A percentile compares a stretch with the other conserved stretches of the same genome.
Conservation (phyloP, 164 flowering plant species). For the Sextonia rubra region DNA sequence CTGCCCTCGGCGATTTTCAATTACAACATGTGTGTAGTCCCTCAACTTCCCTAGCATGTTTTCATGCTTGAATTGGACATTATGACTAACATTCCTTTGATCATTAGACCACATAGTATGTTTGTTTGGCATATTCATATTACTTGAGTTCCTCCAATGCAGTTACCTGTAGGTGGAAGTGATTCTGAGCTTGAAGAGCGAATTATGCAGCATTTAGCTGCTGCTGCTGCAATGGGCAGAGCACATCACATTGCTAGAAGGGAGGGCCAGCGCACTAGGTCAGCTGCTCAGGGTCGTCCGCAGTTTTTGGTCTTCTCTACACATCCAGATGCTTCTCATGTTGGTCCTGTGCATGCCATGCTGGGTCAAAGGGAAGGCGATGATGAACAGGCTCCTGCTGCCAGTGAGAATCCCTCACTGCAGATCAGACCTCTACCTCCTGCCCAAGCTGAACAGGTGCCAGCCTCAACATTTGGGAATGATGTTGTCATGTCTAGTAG, state of each 20-base stretch:
- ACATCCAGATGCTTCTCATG: slow-evolving; percentile 46
- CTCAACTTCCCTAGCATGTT: neutral
- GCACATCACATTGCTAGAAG: slow-evolving; percentile 66
- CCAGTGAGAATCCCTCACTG: slow-evolving; percentile 30
- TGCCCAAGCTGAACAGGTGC: slow-evolving; percentile 30
- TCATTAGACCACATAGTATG: neutral
- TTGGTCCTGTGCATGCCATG: slow-evolving; percentile 31
- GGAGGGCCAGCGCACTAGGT: slow-evolving; percentile 64
- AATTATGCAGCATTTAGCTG: slow-evolving; percentile 89
- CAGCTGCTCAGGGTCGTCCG: slow-evolving; percentile 57
- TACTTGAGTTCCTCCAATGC: slow-evolving; percentile 17
- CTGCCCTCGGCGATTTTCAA: slow-evolving; percentile 77
- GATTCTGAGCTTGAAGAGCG: slow-evolving; percentile 85
- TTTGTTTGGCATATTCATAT: neutral
- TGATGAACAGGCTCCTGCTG: slow-evolving; percentile 28
- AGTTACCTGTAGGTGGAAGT: slow-evolving; percentile 68
- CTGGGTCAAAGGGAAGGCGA: slow-evolving; percentile 35
- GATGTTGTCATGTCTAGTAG: slow-evolving; percentile 18
- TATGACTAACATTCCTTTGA: neutral
- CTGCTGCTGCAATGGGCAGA: slow-evolving; percentile 96
- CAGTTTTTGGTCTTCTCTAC: slow-evolving; percentile 60
- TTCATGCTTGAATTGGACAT: neutral
- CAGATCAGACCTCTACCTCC: slow-evolving; percentile 21
- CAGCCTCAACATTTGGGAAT: slow-evolving; percentile 43
- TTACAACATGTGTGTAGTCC: slow-evolving; percentile 57